A percentile compares a stretch with the other conserved stretches of the same genome.
Conservation (phyloP, 1,284 basidiomycete genomes). For the Marasmius tenuissimus region DNA sequence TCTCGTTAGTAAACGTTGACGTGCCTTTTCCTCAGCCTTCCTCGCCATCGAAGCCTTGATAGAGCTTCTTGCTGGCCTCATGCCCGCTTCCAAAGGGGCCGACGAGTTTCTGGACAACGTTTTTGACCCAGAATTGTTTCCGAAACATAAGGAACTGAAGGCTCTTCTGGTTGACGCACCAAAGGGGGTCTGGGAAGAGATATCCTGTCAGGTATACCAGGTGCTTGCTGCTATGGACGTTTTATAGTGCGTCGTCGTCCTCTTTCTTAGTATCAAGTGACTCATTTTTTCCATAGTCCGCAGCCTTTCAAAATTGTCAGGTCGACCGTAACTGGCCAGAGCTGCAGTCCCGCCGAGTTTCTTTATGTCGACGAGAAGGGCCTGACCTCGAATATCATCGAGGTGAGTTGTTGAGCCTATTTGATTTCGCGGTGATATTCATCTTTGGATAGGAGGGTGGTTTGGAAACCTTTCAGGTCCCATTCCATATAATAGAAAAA, state of each 20-base stretch:
- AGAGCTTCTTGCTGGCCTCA: conserved; percentile 52
- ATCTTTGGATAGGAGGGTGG: conserved; percentile 30
- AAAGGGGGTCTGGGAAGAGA: conserved; percentile 53
- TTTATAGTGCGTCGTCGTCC: conserved; percentile 41
- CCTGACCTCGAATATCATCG: conserved; percentile 51
- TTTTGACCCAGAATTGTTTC: conserved; percentile 36
- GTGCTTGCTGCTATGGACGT: conserved; percentile 45
- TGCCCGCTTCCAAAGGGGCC: conserved; percentile 46
- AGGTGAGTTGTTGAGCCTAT: conserved; percentile 28
- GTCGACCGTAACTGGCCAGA: conserved; percentile 18
- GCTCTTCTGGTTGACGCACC: conserved; percentile 41
- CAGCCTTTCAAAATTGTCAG: conserved; percentile 51
- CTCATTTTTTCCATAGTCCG: conserved; percentile 39
- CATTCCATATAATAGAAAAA: conserved; percentile 28
- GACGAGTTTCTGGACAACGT: conserved; percentile 52
- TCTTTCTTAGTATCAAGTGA: conserved; percentile 4
- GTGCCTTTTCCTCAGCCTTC: conserved; percentile 40
- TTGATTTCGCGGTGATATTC: background rate
- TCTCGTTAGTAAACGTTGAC: background rate
- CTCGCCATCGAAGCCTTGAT: conserved; percentile 56
- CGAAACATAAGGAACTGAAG: conserved; percentile 36
- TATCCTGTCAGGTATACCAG: conserved; percentile 46
- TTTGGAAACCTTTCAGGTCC: conserved; percentile 41
- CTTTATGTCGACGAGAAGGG: conserved; percentile 52
- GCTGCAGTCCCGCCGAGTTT: conserved; percentile 42